Conservation (phyloP, 768 basidiomycete genomes). For the Boletus rufocinnamomeus region DNA sequence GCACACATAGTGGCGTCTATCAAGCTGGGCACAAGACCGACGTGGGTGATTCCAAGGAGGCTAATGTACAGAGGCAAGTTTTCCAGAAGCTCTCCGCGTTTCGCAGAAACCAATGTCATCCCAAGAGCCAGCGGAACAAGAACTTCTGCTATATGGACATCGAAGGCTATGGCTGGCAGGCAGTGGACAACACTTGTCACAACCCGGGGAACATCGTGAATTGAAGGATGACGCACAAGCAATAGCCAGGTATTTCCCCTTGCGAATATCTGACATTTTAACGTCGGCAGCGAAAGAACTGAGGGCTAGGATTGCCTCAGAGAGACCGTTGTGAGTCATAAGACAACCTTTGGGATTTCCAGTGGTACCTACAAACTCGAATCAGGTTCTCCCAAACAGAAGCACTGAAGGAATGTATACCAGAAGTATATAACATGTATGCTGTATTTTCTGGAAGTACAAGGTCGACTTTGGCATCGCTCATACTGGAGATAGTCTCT, state of each 20-base stretch:
- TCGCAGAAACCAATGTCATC: slow-evolving; percentile 46
- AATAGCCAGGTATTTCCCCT: slow-evolving; percentile 41
- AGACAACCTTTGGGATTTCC: slow-evolving; percentile 55
- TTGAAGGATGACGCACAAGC: slow-evolving; percentile 40
- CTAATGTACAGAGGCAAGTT: slow-evolving; percentile 44
- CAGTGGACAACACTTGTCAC: neutral
- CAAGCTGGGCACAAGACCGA: slow-evolving; percentile 54
- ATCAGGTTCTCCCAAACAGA: slow-evolving; percentile 13
- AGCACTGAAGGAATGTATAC: slow-evolving; percentile 23
- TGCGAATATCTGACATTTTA: slow-evolving; percentile 26
- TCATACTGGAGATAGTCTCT: slow-evolving; percentile 32
- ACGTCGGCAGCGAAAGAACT: slow-evolving; percentile 26
- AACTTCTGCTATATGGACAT: slow-evolving; percentile 51
- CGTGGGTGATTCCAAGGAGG: slow-evolving; percentile 47
- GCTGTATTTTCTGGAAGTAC: slow-evolving; percentile 39
- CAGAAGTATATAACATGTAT: slow-evolving; percentile 54
- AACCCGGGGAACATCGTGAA: neutral
- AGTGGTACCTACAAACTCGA: slow-evolving; percentile 40
- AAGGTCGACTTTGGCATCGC: slow-evolving; percentile 28
- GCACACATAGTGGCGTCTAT: slow-evolving; percentile 49
- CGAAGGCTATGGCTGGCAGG: slow-evolving; percentile 49
- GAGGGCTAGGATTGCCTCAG: slow-evolving; percentile 34
- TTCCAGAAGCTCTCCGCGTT: slow-evolving; percentile 41
- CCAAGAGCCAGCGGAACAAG: slow-evolving; percentile 44
- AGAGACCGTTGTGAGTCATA: slow-evolving; percentile 38